Evolutionary conservation across 2,329 filamentous ascomycete species (phyloP), one percentile per base, ranked within the genome.

Genomic region (Botrytis deweyae): DNA sequence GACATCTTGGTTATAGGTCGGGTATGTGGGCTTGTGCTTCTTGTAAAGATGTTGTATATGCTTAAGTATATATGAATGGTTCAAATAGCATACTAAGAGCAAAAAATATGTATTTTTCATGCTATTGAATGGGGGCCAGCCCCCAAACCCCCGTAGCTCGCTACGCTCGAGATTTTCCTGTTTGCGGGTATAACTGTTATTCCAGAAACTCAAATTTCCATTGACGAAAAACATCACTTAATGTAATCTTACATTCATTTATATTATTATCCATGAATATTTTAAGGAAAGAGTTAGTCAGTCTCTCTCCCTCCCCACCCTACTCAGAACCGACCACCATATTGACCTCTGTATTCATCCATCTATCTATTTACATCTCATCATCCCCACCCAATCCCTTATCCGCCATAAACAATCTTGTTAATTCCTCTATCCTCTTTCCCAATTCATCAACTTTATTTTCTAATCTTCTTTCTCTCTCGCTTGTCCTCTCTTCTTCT

Each of bases 391-490:
- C 2, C 85, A 86, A 75, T 12, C 77, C 80, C 77, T 89, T 88
- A 79, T 89, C 81, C 6, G 83, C 82, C 76, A 88, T 79, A 2
- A 90, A 82, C 66, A 87, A 79, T 33, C 85, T 83, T 0, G 88
- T 89, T 76, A 91, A 82, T 72, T 85, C 85, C 76, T 90, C 88
- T 77, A 91, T 89, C 83, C 90, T 90, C 65, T 81, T 81, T 61
- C 85, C 84, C 77, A 91, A 80, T 76, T 90, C 88, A 6, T 82
- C 81, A 72, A 91, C 85, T 75, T 87, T 86, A 40, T 85, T 83
- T 77, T 90, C 88, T 40, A 81, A 74, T 18, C 71, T 77, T 12
- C n/a, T 70, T 10, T 73, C 65, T 36, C 65, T 70, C 42, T 69
- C 72, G 18, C 33, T 70, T 25, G 4, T 22, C 9, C 64, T 66